Conservation (phyloP, 345 rosid species). For the Salix brachista region DNA sequence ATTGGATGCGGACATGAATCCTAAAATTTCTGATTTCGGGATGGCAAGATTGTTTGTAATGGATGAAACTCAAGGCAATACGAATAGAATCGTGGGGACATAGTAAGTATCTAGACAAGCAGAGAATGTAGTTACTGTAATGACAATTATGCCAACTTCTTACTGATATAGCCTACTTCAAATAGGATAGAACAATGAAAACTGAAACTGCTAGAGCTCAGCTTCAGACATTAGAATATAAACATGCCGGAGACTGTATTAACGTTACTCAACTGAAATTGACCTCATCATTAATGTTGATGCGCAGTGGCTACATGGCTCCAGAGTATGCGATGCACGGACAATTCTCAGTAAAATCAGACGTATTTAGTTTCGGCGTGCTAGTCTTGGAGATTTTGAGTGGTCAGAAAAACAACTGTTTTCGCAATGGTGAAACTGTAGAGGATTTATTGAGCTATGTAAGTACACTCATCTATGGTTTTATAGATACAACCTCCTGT, state of each 20-base stretch:
- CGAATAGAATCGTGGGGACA: constrained; percentile 34
- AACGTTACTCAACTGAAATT: background rate
- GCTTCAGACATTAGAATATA: no score
- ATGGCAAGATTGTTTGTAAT: constrained; percentile 40
- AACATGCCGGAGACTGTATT: no score
- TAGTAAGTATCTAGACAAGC: constrained; percentile 2
- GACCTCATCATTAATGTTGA: background rate
- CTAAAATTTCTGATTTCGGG: constrained; percentile 48
- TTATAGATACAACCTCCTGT: no score
- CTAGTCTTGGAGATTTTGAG: constrained; percentile 46
- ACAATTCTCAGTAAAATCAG: constrained; percentile 45
- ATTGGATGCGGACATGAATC: constrained; percentile 38
- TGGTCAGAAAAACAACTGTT: constrained; percentile 32
- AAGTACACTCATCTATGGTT: constrained; percentile 6
- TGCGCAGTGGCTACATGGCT: constrained; percentile 45
- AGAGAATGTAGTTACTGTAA: background rate
- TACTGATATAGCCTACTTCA: no score
- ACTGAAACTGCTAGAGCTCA: no score
- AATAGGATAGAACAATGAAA: no score
- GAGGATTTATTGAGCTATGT: constrained; percentile 39
- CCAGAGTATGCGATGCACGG: constrained; percentile 57
- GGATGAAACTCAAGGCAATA: constrained; percentile 37
- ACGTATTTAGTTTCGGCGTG: constrained; percentile 55
- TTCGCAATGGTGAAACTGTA: constrained; percentile 6
- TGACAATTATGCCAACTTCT: no score